Conservation (phyloP, 139 green algal genomes). For the Chlorella sp. region DNA sequence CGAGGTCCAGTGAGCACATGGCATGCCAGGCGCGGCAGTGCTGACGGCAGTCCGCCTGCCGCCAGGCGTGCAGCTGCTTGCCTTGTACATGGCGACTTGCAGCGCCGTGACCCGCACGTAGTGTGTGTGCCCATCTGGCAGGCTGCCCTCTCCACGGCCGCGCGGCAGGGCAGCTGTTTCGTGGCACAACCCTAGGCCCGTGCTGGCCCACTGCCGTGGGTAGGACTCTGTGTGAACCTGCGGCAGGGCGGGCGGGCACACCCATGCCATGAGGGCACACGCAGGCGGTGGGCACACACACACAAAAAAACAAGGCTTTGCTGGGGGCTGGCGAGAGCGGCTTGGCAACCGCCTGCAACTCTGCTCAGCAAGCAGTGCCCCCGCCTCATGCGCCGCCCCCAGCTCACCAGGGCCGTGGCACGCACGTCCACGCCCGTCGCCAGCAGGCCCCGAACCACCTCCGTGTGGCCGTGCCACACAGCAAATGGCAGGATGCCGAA, state of each 20-base stretch:
- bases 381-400: neutral
- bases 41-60: neutral
- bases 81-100: neutral
- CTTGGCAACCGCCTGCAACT: neutral
- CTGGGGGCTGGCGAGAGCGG: neutral
- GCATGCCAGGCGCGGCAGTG: no score
- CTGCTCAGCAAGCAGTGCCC: neutral
- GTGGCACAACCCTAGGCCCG: neutral
- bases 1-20: no score
- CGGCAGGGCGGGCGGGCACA: no score
- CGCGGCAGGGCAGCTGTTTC: neutral
- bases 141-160: neutral
- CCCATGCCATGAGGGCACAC: neutral
- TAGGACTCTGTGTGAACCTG: neutral
- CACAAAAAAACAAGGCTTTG: no score
- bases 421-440: neutral
- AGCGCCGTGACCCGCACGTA: neutral
- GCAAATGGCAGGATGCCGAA: conserved; percentile 2
- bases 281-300: no score
- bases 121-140: neutral
- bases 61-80: no score
- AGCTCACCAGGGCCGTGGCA: neutral
- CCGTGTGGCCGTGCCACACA: neutral
- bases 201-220: neutral
- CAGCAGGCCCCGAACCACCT: neutral